phyloP scores from a whole-genome alignment of 768 basidiomycete species.

The Cubamyces sp. region DNA sequence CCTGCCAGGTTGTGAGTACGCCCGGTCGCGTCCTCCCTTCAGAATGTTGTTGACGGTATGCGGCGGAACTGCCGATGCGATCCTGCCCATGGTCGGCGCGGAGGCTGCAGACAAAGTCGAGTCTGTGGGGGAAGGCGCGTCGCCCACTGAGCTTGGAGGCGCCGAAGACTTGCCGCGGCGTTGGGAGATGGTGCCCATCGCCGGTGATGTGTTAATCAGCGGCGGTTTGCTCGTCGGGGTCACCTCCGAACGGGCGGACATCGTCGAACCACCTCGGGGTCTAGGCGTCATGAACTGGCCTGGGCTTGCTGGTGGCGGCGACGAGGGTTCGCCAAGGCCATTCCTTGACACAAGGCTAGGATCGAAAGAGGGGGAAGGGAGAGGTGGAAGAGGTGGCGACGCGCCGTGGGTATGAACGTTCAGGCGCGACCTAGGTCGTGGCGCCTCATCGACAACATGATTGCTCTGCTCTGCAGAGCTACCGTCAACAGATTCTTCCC shows the following conservation, averaged over 20 bases:
- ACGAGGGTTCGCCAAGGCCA: constrained; percentile 26
- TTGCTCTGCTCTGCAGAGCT: constrained; percentile 38
- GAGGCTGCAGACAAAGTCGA: constrained; percentile 42
- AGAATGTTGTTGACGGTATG: constrained; percentile 42
- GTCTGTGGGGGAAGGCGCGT: constrained; percentile 43
- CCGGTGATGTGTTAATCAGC: constrained; percentile 62
- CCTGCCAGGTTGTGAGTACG: constrained; percentile 78
- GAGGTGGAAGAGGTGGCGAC: constrained; percentile 51
- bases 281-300: constrained; percentile 48
- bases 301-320: constrained; percentile 50
- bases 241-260: constrained; percentile 39
- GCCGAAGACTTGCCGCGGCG: constrained; percentile 69
- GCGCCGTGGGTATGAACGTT: constrained; percentile 36
- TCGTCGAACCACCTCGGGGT: constrained; percentile 61
- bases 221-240: constrained; percentile 28
- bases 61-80: constrained; percentile 46
- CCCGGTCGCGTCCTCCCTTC: constrained; percentile 56
- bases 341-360: constrained; percentile 17
- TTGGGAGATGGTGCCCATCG: constrained; percentile 68
- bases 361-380: constrained; percentile 51
- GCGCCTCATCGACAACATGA: constrained; percentile 12
- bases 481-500: constrained; percentile 55
- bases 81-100: constrained; percentile 33
- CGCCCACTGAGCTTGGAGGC: constrained; percentile 40
- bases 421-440: constrained; percentile 33